Conservation (phyloP, 2,329 filamentous ascomycete species). For the Alternaria sp. region DNA sequence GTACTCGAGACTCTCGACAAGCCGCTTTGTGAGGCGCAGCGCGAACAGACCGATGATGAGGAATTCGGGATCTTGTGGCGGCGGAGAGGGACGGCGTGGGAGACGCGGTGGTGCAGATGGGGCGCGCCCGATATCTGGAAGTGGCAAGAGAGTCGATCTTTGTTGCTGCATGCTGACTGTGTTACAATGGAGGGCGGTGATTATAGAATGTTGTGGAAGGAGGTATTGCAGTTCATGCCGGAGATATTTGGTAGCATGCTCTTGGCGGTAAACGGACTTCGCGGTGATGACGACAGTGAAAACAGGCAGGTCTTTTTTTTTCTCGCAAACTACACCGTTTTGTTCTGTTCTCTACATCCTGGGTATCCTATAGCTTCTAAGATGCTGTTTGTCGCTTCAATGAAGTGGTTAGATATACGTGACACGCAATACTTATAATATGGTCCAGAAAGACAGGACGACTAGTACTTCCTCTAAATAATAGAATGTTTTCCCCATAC, state of each 20-base stretch:
- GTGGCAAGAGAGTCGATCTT: neutral
- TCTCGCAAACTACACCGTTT: neutral
- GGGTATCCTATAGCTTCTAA: accelerated
- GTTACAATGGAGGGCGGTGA: neutral
- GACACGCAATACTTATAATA: no score
- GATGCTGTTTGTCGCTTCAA: neutral
- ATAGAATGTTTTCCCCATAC: no score
- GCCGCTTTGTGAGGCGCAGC: conserved; percentile 28
- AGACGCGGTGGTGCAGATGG: conserved; percentile 6
- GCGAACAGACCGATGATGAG: conserved; percentile 41
- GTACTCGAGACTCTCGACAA: conserved; percentile 27
- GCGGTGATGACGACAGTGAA: neutral
- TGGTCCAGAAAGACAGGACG: no score
- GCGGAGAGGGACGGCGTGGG: neutral
- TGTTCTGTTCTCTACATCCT: neutral
- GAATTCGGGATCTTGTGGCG: conserved; percentile 17
- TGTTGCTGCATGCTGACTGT: conserved; percentile 8
- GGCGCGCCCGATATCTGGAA: conserved; percentile 3
- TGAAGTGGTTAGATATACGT: neutral
- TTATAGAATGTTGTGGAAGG: neutral
- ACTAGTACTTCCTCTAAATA: no score
- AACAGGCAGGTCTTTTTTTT: neutral
- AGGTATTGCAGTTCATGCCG: neutral
- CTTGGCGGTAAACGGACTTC: conserved; percentile 4
- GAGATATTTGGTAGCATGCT: neutral